Percentiles rank a stretch among this genome's conserved stretches.
Evolutionary conservation across 768 basidiomycete genomes (phyloP).

Genomic region (Amylocystis lapponica): DNA sequence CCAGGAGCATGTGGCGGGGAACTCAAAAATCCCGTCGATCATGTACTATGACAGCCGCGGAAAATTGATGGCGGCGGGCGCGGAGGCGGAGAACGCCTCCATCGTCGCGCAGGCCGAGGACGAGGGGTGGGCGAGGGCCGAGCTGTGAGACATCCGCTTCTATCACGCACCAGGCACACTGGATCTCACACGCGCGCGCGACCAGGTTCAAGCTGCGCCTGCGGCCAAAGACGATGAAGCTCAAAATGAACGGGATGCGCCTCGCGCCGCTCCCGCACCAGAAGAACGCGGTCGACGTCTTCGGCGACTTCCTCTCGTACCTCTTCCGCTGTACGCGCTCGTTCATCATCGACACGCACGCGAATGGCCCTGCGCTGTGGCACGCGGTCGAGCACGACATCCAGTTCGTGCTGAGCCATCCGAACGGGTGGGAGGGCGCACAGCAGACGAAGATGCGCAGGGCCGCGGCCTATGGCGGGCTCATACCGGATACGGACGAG

Average conservation of each 20-base stretch:
- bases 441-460: conserved; percentile 76
- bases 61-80: conserved; percentile 64
- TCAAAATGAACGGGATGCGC: conserved; percentile 82
- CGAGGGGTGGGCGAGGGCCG: conserved; percentile 69
- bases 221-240: conserved; percentile 70
- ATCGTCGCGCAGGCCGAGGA: conserved; percentile 65
- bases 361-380: conserved; percentile 67
- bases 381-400: conserved; percentile 62
- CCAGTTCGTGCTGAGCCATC: conserved; percentile 73
- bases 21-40: conserved; percentile 76
- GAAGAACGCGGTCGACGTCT: conserved; percentile 67
- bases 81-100: conserved; percentile 64
- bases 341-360: conserved; percentile 80
- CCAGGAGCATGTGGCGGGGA: conserved; percentile 81
- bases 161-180: not conserved
- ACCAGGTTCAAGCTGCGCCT: conserved; percentile 75
- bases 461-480: conserved; percentile 62
- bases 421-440: conserved; percentile 79
- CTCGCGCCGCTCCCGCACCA: conserved; percentile 60
- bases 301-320: conserved; percentile 75
- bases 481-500: conserved; percentile 70
- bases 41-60: conserved; percentile 70
- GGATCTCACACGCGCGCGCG: not conserved
- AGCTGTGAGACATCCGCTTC: conserved; percentile 46
- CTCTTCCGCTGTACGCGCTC: conserved; percentile 67